phyloP scores from a whole-genome alignment of 1,284 basidiomycete genomes.

The Trichosporon inkin region DNA sequence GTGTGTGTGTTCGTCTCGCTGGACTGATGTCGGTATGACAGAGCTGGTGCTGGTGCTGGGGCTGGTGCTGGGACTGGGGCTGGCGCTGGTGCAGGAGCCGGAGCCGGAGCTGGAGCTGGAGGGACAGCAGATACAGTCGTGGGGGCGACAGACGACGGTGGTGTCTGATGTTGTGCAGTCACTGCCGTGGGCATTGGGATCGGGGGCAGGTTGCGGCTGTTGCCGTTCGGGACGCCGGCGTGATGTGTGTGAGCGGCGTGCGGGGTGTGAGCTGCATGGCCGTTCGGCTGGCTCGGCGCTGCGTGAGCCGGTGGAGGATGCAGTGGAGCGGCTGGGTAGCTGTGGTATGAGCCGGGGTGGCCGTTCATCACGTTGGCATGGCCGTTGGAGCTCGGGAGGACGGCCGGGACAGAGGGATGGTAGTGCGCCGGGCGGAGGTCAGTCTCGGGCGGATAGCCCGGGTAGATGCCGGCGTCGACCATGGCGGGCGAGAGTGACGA shows the following conservation, averaged over 20 bases:
- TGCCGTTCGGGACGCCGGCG: too few species aligned
- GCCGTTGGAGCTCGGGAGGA: too few species aligned
- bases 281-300: neutral
- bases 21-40: neutral
- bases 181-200: neutral
- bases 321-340: neutral
- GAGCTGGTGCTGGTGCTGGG: neutral
- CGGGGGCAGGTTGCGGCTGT: neutral
- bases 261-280: neutral
- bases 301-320: neutral
- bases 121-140: too few species aligned
- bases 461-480: slow-evolving; percentile 7
- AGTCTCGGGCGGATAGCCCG: neutral
- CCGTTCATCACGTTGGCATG: neutral
- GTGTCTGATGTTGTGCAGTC: neutral
- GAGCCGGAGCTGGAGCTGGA: neutral
- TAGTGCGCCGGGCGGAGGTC: neutral
- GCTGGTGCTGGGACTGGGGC: neutral
- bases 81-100: neutral
- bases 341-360: neutral
- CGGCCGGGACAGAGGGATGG: neutral
- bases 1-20: neutral
- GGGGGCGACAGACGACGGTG: too few species aligned
- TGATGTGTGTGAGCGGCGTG: too few species aligned
- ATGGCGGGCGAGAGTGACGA: neutral